A percentile compares a stretch with the other conserved stretches of the same genome.
phyloP scores from a whole-genome alignment of 2,329 filamentous ascomycete genomes.

The Penicillium sp. region DNA sequence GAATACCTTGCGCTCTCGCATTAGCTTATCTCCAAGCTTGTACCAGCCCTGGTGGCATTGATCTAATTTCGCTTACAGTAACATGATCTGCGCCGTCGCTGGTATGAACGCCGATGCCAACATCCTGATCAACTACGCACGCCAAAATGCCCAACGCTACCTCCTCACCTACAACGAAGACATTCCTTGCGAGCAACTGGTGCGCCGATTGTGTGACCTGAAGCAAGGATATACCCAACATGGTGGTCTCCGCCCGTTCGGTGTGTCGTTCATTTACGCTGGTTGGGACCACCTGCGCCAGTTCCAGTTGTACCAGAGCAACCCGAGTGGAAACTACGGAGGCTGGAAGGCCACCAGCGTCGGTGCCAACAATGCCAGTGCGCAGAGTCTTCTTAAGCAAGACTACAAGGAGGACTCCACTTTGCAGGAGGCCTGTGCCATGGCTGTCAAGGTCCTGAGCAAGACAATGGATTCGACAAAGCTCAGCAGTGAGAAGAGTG shows the following conservation, averaged over 20 bases:
- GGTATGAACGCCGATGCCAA: constrained; percentile 99
- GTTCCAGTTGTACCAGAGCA: constrained; percentile 99
- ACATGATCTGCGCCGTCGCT: constrained; percentile 99
- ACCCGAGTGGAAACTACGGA: constrained; percentile 97
- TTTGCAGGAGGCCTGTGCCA: constrained; percentile 91
- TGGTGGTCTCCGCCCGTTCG: constrained; percentile 95
- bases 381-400: constrained; percentile 95
- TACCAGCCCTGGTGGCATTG: background rate
- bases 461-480: constrained; percentile 99
- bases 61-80: constrained; percentile 58
- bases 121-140: constrained; percentile 99
- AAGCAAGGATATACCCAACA: constrained; percentile 99
- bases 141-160: constrained; percentile 94
- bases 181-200: constrained; percentile 98
- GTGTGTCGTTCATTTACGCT: constrained; percentile 99
- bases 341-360: constrained; percentile 99
- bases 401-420: constrained; percentile 99
- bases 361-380: constrained; percentile 96
- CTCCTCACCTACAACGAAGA: constrained; percentile 99
- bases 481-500: constrained; percentile 98
- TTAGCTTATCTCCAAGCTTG: background rate
- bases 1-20: background rate
- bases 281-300: constrained; percentile 94
- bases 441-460: constrained; percentile 98
- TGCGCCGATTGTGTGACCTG: constrained; percentile 91